Base-by-base conservation (phyloP, 306 rosid species). In the Corylus americana region DNA sequence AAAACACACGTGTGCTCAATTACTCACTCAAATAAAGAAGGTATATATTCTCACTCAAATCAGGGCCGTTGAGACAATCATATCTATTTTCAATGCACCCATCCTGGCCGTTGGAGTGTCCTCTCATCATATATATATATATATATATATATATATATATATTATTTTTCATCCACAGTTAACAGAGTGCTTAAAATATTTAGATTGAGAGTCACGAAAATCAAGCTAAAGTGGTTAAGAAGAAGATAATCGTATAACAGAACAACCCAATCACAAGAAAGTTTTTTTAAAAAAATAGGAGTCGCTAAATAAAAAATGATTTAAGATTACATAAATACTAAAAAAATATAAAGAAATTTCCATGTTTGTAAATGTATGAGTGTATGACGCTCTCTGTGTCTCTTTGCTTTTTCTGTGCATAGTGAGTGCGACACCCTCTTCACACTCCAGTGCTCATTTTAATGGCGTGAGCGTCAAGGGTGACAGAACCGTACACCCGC, bases 391-490 rank as follows among this genome's bases (percentile, higher is more conserved):
- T 70, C 71, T 53, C 75, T 71, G 69, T 37, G 59, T 71, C 76
- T 72, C 62, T 66, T 9, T 22, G 42, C 57, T 44, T 74, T 77
- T 16, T 16, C 75, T 45, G 82, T 37, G 45, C 45, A 74, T 73
- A 80, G 85, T 80, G 80, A 79, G 83, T 64, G 81, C 77, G 70
- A 51, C 81, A 35, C 50, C 51, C 72, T 67, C 51, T 67, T 0
- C 72, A 8, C 72, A 67, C 72, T 67, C 20, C 72, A 67, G 72
- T 67, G 72, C 58, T 83, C 84, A 77, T 81, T 79, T 81, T 73
- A 78, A 85, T 75, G 86, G 87, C 64, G 82, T 83, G 84, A 76
- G 80, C 82, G 74, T 77, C 70, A 63, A 69, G 74, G 70, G 80
- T 78, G 71, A 74, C 83, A 74, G 79, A 67, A 67, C 74, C 83